A percentile compares a stretch with the other conserved stretches of the same genome.
Evolutionary conservation across 73 alveolate genomes (phyloP).

Genomic region (Uronychia setigera): DNA sequence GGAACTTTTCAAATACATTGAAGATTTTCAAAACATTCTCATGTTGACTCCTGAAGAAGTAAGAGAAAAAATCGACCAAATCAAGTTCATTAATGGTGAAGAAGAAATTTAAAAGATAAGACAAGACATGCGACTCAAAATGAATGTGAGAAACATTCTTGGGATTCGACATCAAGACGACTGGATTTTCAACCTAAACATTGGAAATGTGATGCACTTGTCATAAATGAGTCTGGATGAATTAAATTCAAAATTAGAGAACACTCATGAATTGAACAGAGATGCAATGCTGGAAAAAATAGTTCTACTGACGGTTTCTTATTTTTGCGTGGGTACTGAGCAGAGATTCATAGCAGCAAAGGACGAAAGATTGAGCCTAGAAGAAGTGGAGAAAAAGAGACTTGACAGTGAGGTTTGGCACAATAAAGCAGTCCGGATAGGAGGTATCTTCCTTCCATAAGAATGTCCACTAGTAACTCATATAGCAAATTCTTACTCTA

Average conservation of each 20-base stretch:
- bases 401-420: conserved; percentile 50
- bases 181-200: conserved; percentile 45
- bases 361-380: not conserved
- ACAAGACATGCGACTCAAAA: conserved; percentile 7
- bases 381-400: conserved; percentile 13
- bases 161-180: conserved; percentile 48
- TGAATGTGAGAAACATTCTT: conserved; percentile 40
- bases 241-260: conserved; percentile 27
- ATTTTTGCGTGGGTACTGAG: conserved; percentile 52
- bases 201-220: conserved; percentile 55
- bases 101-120: not conserved
- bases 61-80: not conserved
- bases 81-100: not conserved
- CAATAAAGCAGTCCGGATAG: conserved; percentile 31
- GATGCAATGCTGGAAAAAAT: conserved; percentile 55
- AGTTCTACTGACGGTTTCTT: conserved; percentile 38
- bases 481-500: conserved; percentile 28
- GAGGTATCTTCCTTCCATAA: conserved; percentile 30
- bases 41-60: not conserved
- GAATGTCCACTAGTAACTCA: conserved; percentile 44
- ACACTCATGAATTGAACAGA: conserved; percentile 42
- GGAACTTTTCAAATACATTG: not conserved
- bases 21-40: not conserved
- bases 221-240: conserved; percentile 38
- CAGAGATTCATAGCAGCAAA: conserved; percentile 27